These are phyloP conservation scores for Aureobasidium mangrovei DNA, from an alignment of 2,329 filamentous ascomycete genomes.

Conservation along the genomic window DNA sequence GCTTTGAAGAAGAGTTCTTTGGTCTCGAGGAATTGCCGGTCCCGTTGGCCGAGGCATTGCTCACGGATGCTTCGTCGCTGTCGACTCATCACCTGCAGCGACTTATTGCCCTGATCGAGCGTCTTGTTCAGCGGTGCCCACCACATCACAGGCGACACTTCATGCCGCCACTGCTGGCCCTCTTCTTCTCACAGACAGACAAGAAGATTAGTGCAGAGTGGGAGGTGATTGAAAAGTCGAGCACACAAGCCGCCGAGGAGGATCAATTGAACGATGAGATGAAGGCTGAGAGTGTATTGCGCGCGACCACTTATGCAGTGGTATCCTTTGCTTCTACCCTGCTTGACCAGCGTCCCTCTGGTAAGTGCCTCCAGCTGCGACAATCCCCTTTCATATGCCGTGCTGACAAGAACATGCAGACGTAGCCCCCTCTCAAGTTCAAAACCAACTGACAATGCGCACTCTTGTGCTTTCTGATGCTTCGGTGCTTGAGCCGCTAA, in stretches of 20 bases:
- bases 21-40: conserved; percentile 75
- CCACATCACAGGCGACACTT: conserved; percentile 68
- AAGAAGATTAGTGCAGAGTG: conserved; percentile 81
- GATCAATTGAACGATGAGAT: conserved; percentile 83
- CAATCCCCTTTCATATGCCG: background rate
- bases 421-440: conserved; percentile 16
- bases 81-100: conserved; percentile 91
- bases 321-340: conserved; percentile 87
- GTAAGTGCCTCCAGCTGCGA: background rate
- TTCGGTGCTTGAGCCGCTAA: conserved; percentile 73
- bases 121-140: conserved; percentile 87
- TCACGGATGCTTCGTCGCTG: conserved; percentile 70
- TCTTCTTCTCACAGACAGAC: conserved; percentile 79
- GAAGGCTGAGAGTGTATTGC: conserved; percentile 92
- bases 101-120: conserved; percentile 79
- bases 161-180: conserved; percentile 71
- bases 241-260: conserved; percentile 56
- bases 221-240: conserved; percentile 57
- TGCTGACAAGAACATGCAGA: background rate
- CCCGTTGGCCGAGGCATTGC: conserved; percentile 75
- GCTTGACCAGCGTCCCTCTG: conserved; percentile 47
- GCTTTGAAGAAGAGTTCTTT: conserved; percentile 81
- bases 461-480: conserved; percentile 74
- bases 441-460: conserved; percentile 52
- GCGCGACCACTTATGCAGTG: conserved; percentile 84